Base-by-base conservation (phyloP, 352 stramenopile species). In the Phytopythium ostracodes region DNA sequence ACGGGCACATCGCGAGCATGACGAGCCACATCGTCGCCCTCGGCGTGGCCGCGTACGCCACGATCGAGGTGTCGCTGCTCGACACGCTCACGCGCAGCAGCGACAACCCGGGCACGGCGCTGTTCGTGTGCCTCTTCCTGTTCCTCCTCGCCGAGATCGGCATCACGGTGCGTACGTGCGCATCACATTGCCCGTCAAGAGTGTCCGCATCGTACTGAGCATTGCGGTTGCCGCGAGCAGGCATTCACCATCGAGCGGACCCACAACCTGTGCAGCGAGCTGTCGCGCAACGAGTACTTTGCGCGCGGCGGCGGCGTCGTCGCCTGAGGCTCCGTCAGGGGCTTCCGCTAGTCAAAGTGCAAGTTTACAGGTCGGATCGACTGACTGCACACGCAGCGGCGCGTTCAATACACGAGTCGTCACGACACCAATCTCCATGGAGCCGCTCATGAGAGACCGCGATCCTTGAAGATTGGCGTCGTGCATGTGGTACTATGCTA, bases 261-360 rank as follows among this genome's bases (percentile, higher is more conserved):
- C 43, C 65, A 79, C 63, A 83, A 80, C 29, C 66, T 92, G n/a
- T 79, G 79, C 60, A 74, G 78, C n/a, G 82, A 92, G 71, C 74
- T 92, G 59, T 64, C 71, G n/a, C 78, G 82, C 35, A 89, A 92
- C 66, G 81, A 83, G 18, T 84, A 87, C 56, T 84, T 87, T 62
- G 43, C 74, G 33, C 75, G 76, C 52, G 73, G 75, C 47, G 67
- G 76, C 31, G 54, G 52, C 6, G 33, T 15, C 53, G 35, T 54
- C 42, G 42, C 10, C 47, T 54, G 17, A 54, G n/a, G n/a, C 17
- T 4, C 2, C 46, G 10, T 14, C 18, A 25, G 25, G 42, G 4
- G 2, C 42, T 14, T 14, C 12, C 7, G 6, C n/a, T 47, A 3
- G 2, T 47, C 42, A n/a, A n/a, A n/a, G 42, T n/a, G 38, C 38